Base-by-base conservation (phyloP, 164 flowering plant species). In the Paratinospora sagittata region DNA sequence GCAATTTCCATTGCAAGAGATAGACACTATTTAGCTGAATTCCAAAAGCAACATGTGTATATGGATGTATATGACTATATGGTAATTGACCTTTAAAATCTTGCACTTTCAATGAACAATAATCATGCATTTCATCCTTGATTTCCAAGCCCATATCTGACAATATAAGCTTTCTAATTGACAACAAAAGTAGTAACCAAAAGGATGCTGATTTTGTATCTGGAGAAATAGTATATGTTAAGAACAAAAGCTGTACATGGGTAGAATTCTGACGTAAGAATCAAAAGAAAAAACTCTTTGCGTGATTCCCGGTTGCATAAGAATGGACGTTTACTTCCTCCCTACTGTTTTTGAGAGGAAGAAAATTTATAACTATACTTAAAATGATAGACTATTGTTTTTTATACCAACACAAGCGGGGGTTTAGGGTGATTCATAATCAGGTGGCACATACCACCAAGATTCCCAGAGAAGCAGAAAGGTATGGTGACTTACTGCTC, bases 401-500 rank as follows among this genome's bases (percentile, higher is more conserved):
- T 12, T 49, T 19, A 49, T 19, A 58, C 63, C n/a, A 58, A 21
- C 27, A 21, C 63, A 58, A 58, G 8, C 6, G 10, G 63, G 0
- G 26, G 23, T 21, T n/a, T n/a, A 24, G 23, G 27, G 23, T 21
- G n/a, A 58, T n/a, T 58, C 63, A 58, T 27, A 49, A 13, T 58
- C 27, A 3, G 26, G 7, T 58, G 27, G 27, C 63, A 58, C 26
- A n/a, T 9, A 24, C 26, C n/a, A 21, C 3, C 8, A 27, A 24
- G 63, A 6, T 24, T 24, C 8, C 26, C 12, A 58, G 27, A n/a
- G n/a, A 58, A 21, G 12, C 9, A 68, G 27, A 52, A 66, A 57
- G 69, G 52, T 52, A 30, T 30, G 16, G 2, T 19, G 63, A 19
- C n/a, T 23, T 73, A 81, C 77, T 77, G 82, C 19, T 89, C 93